Base-by-base conservation (phyloP, 2,329 filamentous ascomycete genomes). In the Xylariaceae sp. region DNA sequence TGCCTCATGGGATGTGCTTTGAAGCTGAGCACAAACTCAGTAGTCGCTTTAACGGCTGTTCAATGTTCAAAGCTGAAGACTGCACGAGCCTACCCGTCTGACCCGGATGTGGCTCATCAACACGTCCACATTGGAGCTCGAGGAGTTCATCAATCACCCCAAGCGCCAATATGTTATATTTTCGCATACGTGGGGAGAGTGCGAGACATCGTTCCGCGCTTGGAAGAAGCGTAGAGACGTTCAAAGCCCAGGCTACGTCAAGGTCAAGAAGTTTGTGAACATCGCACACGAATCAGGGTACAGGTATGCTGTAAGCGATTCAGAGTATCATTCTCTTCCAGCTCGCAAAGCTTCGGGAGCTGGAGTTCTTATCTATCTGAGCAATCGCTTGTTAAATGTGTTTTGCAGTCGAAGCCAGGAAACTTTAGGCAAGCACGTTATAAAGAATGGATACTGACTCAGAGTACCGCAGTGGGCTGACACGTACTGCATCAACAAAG, bases 41-140 rank as follows among this genome's bases (percentile, higher is more conserved):
- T 27, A 27, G 22, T 7, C 22, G 7, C 22, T 5, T 4, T 7
- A 7, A 4, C 22, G 22, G 22, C 22, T 5, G 22, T 27, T 27
- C 22, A 4, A 27, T 27, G 7, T 27, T 7, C 22, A 27, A 27
- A 4, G 4, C 22, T 27, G 22, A 27, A 27, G 22, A 27, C 22
- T 27, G 22, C 7, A 5, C 22, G 7, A 27, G 7, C 22, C 7
- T 27, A 5, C 22, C 22, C 7, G 22, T 27, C 22, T 7, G 22
- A 27, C 22, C 22, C 4, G 7, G 22, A 45, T 45, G 42, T 35
- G 42, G 42, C 32, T 45, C 11, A 45, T 45, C 31, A 45, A 45
- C 32, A 36, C 32, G 11, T 6, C 15, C 5, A 35, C 42, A 3
- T 32, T 45, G 7, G 9, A 36, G 31, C 42, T 45, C 3, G 42